Conservation (phyloP, 768 basidiomycete species). For the Tricholoma sp. region DNA sequence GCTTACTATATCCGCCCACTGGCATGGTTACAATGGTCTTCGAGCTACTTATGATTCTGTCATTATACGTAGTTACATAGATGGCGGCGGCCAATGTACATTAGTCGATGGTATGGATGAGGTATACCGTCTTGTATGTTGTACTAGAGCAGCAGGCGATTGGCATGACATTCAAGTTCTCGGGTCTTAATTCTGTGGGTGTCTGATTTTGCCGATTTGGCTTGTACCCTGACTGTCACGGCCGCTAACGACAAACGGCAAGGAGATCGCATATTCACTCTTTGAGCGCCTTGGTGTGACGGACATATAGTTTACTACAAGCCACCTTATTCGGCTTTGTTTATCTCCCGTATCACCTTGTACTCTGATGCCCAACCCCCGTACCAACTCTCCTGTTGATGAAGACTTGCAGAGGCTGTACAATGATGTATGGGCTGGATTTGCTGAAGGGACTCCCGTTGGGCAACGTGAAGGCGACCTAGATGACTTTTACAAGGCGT, state of each 20-base stretch:
- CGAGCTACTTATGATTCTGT: too few species aligned
- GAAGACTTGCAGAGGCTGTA: constrained; percentile 71
- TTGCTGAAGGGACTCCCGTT: constrained; percentile 39
- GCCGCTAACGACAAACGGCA: neutral
- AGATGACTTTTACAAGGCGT: constrained; percentile 34
- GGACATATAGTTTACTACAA: neutral
- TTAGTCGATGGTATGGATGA: too few species aligned
- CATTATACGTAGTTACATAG: too few species aligned
- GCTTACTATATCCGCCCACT: too few species aligned
- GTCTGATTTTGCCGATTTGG: neutral
- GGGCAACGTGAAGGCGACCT: constrained; percentile 28
- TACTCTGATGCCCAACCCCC: constrained; percentile 42
- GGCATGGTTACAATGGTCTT: too few species aligned
- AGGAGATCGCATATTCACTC: neutral
- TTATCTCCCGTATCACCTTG: constrained; percentile 42
- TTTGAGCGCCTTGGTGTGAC: neutral
- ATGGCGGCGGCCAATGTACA: too few species aligned
- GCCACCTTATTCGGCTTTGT: neutral
- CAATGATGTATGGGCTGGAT: constrained; percentile 69
- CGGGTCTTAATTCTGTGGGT: too few species aligned
- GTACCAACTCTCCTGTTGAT: constrained; percentile 46
- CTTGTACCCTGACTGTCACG: neutral
- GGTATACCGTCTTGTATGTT: too few species aligned
- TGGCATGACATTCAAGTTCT: neutral
- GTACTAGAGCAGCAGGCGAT: too few species aligned